Conservation (phyloP, 2,329 filamentous ascomycete species). For the Pseudogymnoascus sp. region DNA sequence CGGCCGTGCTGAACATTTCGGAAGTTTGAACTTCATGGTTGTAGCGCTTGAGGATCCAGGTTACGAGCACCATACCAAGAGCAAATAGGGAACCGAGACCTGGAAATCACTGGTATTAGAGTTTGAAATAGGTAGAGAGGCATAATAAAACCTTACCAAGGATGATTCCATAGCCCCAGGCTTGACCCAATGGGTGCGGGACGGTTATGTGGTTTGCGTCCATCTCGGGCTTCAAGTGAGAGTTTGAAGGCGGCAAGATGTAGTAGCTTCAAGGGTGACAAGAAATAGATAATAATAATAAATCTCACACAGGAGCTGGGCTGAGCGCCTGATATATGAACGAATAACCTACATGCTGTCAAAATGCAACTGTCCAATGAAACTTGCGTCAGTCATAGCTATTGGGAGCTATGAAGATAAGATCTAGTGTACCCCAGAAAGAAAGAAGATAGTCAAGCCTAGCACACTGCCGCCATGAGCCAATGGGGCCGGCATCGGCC, state of each 20-base stretch:
- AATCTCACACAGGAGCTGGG: not conserved
- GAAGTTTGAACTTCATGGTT: constrained; percentile 77
- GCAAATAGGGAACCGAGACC: constrained; percentile 51
- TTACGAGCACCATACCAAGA: constrained; percentile 48
- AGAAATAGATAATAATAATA: not conserved
- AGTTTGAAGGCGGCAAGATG: not conserved
- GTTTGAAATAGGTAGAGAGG: not conserved
- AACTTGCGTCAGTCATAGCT: not conserved
- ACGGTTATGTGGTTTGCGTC: not conserved
- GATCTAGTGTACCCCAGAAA: not conserved
- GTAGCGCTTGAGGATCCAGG: constrained; percentile 38
- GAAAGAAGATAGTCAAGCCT: constrained; percentile 1
- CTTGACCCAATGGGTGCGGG: constrained; percentile 27
- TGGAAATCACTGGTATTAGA: not conserved
- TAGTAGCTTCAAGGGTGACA: not conserved
- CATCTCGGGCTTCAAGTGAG: constrained; percentile 3
- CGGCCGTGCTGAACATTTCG: constrained; percentile 87
- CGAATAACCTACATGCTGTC: not conserved
- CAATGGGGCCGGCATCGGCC: not conserved
- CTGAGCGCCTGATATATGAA: not conserved
- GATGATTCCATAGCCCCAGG: constrained; percentile 56
- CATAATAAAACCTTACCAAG: constrained; percentile 31
- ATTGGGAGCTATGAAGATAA: not conserved
- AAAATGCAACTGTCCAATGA: not conserved
- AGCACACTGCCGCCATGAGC: not conserved